phyloP scores from a whole-genome alignment of 805 yeast genomes.

The Isabelozyma gotoi region DNA sequence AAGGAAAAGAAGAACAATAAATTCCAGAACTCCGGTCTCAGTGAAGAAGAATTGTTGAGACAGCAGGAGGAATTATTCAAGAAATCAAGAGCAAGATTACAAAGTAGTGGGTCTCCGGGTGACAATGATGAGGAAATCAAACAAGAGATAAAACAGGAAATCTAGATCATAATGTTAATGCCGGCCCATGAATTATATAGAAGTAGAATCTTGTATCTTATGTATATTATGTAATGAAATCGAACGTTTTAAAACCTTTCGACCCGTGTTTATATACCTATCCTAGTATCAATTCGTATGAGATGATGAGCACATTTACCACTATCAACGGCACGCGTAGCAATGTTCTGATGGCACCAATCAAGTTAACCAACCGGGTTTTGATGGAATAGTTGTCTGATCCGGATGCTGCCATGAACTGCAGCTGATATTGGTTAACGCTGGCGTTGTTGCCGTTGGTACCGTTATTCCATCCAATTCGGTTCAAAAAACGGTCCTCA shows the following conservation, averaged over 20 bases:
- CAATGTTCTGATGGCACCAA: constrained; percentile 73
- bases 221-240: neutral
- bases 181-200: neutral
- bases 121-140: neutral
- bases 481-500: constrained; percentile 74
- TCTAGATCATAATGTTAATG: neutral
- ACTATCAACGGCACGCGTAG: constrained; percentile 73
- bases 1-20: constrained; percentile 90
- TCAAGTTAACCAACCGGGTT: constrained; percentile 59
- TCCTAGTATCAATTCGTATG: constrained; percentile 70
- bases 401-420: constrained; percentile 45
- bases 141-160: constrained; percentile 13
- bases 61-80: constrained; percentile 94
- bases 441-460: constrained; percentile 15
- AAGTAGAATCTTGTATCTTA: neutral
- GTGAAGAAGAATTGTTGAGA: constrained; percentile 87
- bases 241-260: too few relatives aligned
- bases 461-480: constrained; percentile 44
- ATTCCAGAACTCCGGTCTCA: constrained; percentile 86
- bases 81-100: constrained; percentile 66
- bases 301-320: constrained; percentile 61
- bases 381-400: constrained; percentile 42
- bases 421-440: constrained; percentile 13
- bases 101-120: constrained; percentile 22
- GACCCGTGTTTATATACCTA: too few relatives aligned